These are phyloP conservation scores for Pseudocercospora crystallina DNA, from an alignment of 2,329 filamentous ascomycete species.

Conservation along the genomic window DNA sequence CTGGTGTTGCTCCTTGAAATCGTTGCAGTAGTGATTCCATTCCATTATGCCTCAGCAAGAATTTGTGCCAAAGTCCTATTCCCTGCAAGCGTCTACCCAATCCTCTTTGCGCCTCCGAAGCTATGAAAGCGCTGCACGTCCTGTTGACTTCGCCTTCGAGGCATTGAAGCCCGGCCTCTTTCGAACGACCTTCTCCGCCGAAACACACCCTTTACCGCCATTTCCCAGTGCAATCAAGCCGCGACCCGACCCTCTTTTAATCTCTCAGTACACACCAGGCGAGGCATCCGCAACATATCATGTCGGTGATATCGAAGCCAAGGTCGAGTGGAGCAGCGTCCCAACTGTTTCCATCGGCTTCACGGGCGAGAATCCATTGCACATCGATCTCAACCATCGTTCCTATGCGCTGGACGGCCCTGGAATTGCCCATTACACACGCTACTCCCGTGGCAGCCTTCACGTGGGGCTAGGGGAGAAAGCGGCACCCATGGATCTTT, in stretches of 20 bases:
- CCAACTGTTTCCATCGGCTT: constrained; percentile 61
- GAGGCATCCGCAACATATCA: constrained; percentile 37
- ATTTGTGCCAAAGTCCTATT: constrained; percentile 41
- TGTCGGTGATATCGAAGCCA: constrained; percentile 53
- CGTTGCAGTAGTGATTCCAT: neutral
- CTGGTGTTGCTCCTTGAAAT: too few relatives aligned
- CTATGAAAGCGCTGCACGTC: constrained; percentile 36
- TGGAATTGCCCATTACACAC: constrained; percentile 65
- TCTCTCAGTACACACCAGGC: constrained; percentile 27
- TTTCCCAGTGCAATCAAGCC: constrained; percentile 60
- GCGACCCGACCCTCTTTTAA: constrained; percentile 4
- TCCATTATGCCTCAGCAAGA: constrained; percentile 50
- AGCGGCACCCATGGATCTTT: constrained; percentile 70
- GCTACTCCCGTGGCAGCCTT: constrained; percentile 61
- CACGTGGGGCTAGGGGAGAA: constrained; percentile 73
- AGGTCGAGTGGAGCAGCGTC: constrained; percentile 58
- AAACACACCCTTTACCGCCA: constrained; percentile 62
- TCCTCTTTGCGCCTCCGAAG: constrained; percentile 46
- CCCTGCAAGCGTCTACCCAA: constrained; percentile 30
- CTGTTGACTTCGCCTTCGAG: constrained; percentile 63
- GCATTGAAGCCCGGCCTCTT: constrained; percentile 63
- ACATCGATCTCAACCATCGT: constrained; percentile 63
- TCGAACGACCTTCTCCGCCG: constrained; percentile 65
- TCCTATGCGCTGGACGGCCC: constrained; percentile 64
- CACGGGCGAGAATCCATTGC: constrained; percentile 53